These are phyloP conservation scores for Fomitopsis pinicola DNA, from an alignment of 1,284 basidiomycete species.

Conservation along the genomic window DNA sequence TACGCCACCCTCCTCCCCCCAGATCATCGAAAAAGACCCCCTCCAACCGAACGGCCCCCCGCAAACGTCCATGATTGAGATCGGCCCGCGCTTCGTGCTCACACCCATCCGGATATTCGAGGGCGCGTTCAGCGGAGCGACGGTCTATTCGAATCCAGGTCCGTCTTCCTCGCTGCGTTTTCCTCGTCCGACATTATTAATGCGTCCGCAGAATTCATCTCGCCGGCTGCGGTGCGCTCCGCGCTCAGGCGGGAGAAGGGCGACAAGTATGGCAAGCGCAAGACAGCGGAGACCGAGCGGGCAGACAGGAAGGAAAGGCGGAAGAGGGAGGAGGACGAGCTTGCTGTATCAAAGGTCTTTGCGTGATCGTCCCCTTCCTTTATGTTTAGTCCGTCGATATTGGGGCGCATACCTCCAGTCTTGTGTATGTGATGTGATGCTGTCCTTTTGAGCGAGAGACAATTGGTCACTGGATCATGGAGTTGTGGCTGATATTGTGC, in stretches of 20 bases:
- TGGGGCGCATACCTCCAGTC: no score
- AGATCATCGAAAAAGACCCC: constrained; percentile 82
- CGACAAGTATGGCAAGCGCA: constrained; percentile 75
- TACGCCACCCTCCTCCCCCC: neutral
- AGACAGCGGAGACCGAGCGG: constrained; percentile 72
- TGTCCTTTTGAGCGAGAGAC: no score
- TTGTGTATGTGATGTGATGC: no score
- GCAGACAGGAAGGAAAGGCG: constrained; percentile 64
- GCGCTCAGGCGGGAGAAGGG: constrained; percentile 72
- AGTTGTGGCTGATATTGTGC: neutral
- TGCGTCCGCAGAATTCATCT: constrained; percentile 73
- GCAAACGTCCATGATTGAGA: constrained; percentile 83
- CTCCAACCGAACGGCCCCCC: constrained; percentile 71
- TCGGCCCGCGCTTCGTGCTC: constrained; percentile 96
- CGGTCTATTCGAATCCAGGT: constrained; percentile 96
- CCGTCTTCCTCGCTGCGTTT: constrained; percentile 18
- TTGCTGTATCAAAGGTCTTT: constrained; percentile 89
- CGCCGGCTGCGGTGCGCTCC: constrained; percentile 81
- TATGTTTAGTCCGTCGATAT: neutral
- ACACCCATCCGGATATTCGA: constrained; percentile 99
- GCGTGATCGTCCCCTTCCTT: constrained; percentile 38
- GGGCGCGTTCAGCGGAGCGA: constrained; percentile 93
- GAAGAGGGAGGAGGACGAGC: constrained; percentile 70
- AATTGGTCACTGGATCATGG: neutral
- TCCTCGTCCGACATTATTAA: neutral